phyloP scores from a whole-genome alignment of 495 filamentous ascomycete species.

The Penicillium macrosclerotiorum region DNA sequence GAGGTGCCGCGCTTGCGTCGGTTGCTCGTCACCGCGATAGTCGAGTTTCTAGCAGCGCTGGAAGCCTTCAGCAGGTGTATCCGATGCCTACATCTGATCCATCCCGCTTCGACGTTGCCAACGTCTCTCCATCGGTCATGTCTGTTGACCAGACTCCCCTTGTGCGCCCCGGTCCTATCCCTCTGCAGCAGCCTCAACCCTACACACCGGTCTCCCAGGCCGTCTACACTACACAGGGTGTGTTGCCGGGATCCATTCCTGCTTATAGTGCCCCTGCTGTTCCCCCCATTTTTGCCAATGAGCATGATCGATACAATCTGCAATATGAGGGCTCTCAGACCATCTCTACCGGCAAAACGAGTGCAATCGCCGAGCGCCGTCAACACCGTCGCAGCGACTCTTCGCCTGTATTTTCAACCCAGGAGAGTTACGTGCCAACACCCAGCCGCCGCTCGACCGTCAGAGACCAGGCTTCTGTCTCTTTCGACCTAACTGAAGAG shows the following conservation, averaged over 20 bases:
- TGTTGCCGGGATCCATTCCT: conserved; percentile 25
- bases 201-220: conserved; percentile 54
- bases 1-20: conserved; percentile 34
- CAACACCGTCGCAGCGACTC: conserved; percentile 34
- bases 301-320: conserved; percentile 23
- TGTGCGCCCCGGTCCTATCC: conserved; percentile 49
- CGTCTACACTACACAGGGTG: conserved; percentile 48
- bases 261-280: conserved; percentile 34
- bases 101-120: conserved; percentile 52
- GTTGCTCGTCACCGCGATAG: conserved; percentile 24
- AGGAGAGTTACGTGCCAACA: conserved; percentile 19
- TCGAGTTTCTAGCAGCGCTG: conserved; percentile 27
- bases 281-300: conserved; percentile 30
- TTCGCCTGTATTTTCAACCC: conserved; percentile 29
- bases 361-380: conserved; percentile 4
- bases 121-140: conserved; percentile 47
- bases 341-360: conserved; percentile 7
- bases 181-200: conserved; percentile 58
- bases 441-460: conserved; percentile 37
- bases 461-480: conserved; percentile 47
- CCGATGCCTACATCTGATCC: conserved; percentile 63
- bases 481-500: conserved; percentile 48
- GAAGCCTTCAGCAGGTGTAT: conserved; percentile 48
- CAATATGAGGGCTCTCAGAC: conserved; percentile 23
- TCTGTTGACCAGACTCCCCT: conserved; percentile 44